Evolutionary conservation across 192 early-diverging fungal genomes (phyloP).

Genomic region (Dispira parvispora): DNA sequence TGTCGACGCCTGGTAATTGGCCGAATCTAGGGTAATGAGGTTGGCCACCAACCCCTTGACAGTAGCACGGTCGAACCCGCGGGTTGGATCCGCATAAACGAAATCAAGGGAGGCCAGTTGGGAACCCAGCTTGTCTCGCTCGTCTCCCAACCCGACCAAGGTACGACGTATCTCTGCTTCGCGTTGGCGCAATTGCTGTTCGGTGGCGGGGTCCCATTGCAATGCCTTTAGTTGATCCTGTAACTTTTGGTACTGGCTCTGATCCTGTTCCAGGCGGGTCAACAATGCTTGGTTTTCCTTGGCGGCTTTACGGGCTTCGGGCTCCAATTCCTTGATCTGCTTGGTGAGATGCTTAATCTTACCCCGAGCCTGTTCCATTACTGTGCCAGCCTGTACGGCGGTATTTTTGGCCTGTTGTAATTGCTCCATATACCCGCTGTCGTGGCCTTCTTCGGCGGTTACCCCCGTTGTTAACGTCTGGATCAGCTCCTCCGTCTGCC

Average conservation of each 20-base stretch:
- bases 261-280: background rate
- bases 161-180: background rate
- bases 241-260: background rate
- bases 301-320: slow-evolving; percentile 47
- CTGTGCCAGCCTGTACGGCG: slow-evolving; percentile 40
- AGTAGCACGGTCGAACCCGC: slow-evolving; percentile 72
- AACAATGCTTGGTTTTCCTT: slow-evolving; percentile 48
- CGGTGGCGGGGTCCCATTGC: background rate
- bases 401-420: slow-evolving; percentile 60
- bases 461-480: slow-evolving; percentile 89
- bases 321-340: slow-evolving; percentile 50
- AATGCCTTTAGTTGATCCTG: background rate
- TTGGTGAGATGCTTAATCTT: slow-evolving; percentile 58
- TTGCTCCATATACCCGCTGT: slow-evolving; percentile 94
- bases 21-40: slow-evolving; percentile 58
- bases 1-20: slow-evolving; percentile 41
- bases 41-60: slow-evolving; percentile 92
- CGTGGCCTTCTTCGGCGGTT: slow-evolving; percentile 74
- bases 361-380: slow-evolving; percentile 63
- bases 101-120: slow-evolving; percentile 56
- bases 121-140: slow-evolving; percentile 21
- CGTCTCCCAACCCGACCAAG: slow-evolving; percentile 21
- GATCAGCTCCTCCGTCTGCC: slow-evolving; percentile 59
- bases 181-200: slow-evolving; percentile 1
- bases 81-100: slow-evolving; percentile 62